These are phyloP conservation scores for Pontederia crassipes DNA, from an alignment of 176 grass and related monocot genomes.

Conservation along the genomic window DNA sequence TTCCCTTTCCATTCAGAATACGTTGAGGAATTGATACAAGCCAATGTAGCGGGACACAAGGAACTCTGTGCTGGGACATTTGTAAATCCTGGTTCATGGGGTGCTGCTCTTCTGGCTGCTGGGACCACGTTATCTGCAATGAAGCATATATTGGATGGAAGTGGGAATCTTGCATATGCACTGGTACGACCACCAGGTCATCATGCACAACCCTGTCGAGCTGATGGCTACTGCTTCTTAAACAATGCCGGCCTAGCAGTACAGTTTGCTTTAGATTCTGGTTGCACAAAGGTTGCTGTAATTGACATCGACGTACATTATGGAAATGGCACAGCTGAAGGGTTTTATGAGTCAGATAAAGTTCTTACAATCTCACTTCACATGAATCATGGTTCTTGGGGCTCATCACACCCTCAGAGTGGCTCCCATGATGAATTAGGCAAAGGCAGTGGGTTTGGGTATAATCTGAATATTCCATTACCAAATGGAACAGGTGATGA, in stretches of 20 bases:
- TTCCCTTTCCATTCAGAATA: conserved; percentile 45
- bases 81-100: conserved; percentile 79
- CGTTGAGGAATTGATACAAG: conserved; percentile 65
- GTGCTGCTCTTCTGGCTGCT: conserved; percentile 60
- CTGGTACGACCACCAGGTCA: conserved; percentile 80
- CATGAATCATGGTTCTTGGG: conserved; percentile 90
- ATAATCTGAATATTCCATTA: conserved; percentile 90
- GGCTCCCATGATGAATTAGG: conserved; percentile 61
- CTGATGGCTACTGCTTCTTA: conserved; percentile 86
- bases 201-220: conserved; percentile 58
- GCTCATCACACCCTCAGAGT: conserved; percentile 54
- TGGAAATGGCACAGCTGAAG: conserved; percentile 80
- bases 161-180: conserved; percentile 52
- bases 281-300: conserved; percentile 35
- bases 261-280: conserved; percentile 59
- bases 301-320: conserved; percentile 84
- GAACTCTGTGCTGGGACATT: conserved; percentile 62
- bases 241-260: conserved; percentile 78
- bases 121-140: conserved; percentile 60
- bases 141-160: conserved; percentile 62
- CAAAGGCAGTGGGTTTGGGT: conserved; percentile 61
- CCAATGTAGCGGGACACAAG: conserved; percentile 49
- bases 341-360: conserved; percentile 48
- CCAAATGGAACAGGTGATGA: conserved; percentile 85
- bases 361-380: conserved; percentile 78